Evolutionary conservation across 495 filamentous ascomycete species (phyloP).

Genomic region (Lasiosphaeria ovina): DNA sequence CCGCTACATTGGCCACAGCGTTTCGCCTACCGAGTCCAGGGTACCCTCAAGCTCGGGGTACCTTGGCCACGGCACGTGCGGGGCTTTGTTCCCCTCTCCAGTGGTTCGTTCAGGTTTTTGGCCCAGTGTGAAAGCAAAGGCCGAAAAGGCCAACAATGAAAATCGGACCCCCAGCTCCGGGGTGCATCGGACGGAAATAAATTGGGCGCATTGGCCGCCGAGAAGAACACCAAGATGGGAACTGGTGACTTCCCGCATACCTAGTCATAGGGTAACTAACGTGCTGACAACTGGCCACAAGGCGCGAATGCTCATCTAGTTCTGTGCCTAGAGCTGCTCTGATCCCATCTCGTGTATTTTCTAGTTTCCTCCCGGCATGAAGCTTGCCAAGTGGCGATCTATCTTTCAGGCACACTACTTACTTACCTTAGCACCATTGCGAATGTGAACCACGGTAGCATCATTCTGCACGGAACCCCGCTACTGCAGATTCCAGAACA

Average conservation of each 20-base stretch:
- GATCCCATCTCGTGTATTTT: too few relatives aligned
- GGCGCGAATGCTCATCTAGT: too few relatives aligned
- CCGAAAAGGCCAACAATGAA: neutral
- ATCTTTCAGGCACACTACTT: too few relatives aligned
- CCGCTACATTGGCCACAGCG: neutral
- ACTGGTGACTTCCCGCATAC: neutral
- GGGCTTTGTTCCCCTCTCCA: neutral
- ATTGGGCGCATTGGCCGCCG: neutral
- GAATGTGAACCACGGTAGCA: too few relatives aligned
- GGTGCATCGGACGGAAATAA: neutral
- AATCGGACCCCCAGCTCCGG: slow-evolving; percentile 2
- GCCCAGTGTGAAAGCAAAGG: neutral
- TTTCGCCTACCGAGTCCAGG: neutral
- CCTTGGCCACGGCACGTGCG: neutral
- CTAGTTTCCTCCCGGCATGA: too few relatives aligned
- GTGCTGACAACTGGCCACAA: too few relatives aligned
- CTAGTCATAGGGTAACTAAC: too few relatives aligned
- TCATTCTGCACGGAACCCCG: too few relatives aligned
- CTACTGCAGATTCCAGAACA: neutral
- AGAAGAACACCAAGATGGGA: neutral
- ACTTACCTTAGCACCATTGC: too few relatives aligned
- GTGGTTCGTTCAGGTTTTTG: neutral
- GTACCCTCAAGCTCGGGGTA: neutral
- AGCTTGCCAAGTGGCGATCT: too few relatives aligned
- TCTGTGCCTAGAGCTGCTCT: too few relatives aligned